These are phyloP conservation scores for Tephrocybe sp. DNA, from an alignment of 768 basidiomycete genomes.

Conservation along the genomic window DNA sequence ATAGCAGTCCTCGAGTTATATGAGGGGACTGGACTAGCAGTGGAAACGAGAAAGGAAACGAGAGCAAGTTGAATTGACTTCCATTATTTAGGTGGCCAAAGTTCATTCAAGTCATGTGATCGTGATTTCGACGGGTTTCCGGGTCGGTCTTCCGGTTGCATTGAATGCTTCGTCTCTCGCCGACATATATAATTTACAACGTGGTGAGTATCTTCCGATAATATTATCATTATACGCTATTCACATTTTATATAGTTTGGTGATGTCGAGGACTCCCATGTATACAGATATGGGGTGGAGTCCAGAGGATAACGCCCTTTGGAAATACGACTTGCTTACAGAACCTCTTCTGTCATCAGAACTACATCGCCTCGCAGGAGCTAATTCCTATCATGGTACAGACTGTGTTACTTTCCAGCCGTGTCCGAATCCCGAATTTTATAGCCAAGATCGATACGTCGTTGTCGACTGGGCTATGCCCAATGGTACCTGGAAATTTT, in stretches of 20 bases:
- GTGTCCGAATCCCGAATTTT: slow-evolving; percentile 35
- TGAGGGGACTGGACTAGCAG: neutral
- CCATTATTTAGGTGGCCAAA: neutral
- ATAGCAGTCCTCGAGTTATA: too few species aligned
- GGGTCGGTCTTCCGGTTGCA: too few species aligned
- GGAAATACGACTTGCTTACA: slow-evolving; percentile 37
- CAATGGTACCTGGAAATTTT: slow-evolving; percentile 43
- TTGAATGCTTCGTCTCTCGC: too few species aligned
- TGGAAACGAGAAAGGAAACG: neutral
- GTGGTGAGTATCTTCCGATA: too few species aligned
- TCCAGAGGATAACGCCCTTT: slow-evolving; percentile 28
- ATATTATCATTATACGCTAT: too few species aligned
- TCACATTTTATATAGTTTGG: neutral
- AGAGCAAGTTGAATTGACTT: neutral
- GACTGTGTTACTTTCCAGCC: slow-evolving; percentile 49
- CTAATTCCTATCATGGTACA: slow-evolving; percentile 32
- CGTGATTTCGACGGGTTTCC: too few species aligned
- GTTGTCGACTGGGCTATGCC: slow-evolving; percentile 38
- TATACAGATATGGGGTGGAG: slow-evolving; percentile 39
- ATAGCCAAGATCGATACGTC: slow-evolving; percentile 47
- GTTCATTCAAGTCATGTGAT: slow-evolving; percentile 14
- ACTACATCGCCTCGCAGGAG: slow-evolving; percentile 37
- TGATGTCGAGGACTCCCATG: slow-evolving; percentile 22
- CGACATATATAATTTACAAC: too few species aligned
- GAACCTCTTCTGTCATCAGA: slow-evolving; percentile 41